phyloP scores from a whole-genome alignment of 73 alveolate species.

The Tetrahymena thermophila region DNA sequence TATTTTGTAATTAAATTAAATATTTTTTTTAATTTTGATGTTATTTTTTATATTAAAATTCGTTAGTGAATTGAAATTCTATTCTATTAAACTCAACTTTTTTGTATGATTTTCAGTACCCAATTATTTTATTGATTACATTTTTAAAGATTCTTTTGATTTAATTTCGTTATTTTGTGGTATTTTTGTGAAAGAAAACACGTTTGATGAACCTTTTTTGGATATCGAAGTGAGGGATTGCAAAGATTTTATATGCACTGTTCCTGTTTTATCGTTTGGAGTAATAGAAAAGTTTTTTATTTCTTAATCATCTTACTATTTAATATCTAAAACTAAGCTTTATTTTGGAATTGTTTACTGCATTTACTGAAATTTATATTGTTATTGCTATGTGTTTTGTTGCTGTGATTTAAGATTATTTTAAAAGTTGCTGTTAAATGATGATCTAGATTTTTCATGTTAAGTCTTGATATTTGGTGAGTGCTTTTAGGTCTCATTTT shows the following conservation, averaged over 20 bases:
- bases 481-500: background rate
- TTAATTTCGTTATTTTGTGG: background rate
- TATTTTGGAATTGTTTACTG: background rate
- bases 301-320: background rate
- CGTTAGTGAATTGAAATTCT: background rate
- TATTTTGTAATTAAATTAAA: too few species aligned
- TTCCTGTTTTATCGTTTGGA: background rate
- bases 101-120: background rate
- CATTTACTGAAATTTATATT: background rate
- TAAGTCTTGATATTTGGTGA: background rate
- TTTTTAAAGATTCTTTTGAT: background rate
- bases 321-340: background rate
- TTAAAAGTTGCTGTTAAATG: background rate
- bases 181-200: background rate
- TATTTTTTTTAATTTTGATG: background rate
- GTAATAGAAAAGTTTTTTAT: background rate
- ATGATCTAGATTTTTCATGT: background rate
- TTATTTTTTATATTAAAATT: background rate
- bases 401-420: background rate
- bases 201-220: background rate
- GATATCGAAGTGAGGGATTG: background rate
- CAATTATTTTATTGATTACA: background rate
- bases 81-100: background rate
- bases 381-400: background rate
- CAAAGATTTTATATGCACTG: background rate